Percentiles rank a stretch among this genome's conserved stretches.
Conservation (phyloP, 805 yeast species). For the Ogataea naganishii region DNA sequence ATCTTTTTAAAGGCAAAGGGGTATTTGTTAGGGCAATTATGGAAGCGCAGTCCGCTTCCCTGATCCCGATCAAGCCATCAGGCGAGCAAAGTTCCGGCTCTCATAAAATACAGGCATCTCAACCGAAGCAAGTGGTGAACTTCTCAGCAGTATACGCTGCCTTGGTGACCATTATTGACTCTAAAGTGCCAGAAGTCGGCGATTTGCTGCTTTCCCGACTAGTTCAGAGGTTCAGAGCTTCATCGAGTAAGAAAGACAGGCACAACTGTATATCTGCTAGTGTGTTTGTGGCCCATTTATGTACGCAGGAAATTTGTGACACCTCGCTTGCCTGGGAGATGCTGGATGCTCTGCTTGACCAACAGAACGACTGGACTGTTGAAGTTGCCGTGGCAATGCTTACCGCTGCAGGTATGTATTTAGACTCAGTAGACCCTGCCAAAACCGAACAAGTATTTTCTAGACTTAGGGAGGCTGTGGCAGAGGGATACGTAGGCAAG, state of each 20-base stretch:
- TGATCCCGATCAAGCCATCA: no score
- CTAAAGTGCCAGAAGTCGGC: constrained; percentile 65
- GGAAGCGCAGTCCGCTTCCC: constrained; percentile 38
- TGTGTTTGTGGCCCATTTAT: constrained; percentile 51
- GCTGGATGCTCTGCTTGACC: constrained; percentile 34
- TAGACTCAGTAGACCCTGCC: constrained; percentile 29
- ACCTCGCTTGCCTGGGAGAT: constrained; percentile 47
- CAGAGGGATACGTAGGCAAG: constrained; percentile 38
- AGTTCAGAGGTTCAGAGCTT: constrained; percentile 48
- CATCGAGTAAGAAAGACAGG: constrained; percentile 39
- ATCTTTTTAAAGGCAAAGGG: constrained; percentile 56
- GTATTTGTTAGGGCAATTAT: constrained; percentile 48
- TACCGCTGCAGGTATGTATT: constrained; percentile 39
- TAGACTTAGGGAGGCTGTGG: constrained; percentile 49
- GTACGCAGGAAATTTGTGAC: constrained; percentile 53
- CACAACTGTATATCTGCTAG: constrained; percentile 32
- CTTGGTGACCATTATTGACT: constrained; percentile 50
- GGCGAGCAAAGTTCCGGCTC: no score
- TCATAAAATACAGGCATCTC: no score
- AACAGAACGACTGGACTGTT: constrained; percentile 43
- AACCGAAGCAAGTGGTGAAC: constrained; percentile 11
- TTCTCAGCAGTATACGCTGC: constrained; percentile 47
- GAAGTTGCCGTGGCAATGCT: constrained; percentile 45
- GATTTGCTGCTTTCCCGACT: constrained; percentile 43
- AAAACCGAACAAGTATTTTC: constrained; percentile 40